A percentile compares a stretch with the other conserved stretches of the same genome.
phyloP scores from a whole-genome alignment of 768 basidiomycete genomes.

The Sporobolomyces pararoseus region DNA sequence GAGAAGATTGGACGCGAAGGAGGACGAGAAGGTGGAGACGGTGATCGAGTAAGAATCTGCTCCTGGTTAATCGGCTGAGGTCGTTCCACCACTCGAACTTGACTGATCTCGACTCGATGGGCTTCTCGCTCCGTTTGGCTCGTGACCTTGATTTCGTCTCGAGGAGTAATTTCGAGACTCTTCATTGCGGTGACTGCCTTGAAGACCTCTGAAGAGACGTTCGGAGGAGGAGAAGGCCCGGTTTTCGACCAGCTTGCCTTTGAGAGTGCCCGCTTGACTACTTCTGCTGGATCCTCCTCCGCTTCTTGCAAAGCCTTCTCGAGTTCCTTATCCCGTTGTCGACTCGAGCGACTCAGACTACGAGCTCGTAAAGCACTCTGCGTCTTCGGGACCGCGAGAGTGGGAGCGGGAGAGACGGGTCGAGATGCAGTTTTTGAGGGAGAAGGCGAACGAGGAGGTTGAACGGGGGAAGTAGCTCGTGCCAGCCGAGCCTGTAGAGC shows the following conservation, averaged over 20 bases:
- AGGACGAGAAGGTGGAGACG: not conserved
- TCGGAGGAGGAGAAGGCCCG: not conserved
- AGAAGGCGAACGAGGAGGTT: slow-evolving; percentile 13
- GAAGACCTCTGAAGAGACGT: slow-evolving; percentile 4
- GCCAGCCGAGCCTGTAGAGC: slow-evolving; percentile 16
- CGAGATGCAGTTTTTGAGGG: slow-evolving; percentile 9
- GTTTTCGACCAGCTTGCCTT: not conserved
- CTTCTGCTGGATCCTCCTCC: slow-evolving; percentile 18
- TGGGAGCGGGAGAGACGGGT: not conserved
- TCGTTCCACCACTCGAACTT: not conserved
- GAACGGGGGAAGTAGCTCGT: not conserved
- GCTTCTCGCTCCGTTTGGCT: not conserved
- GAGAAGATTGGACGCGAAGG: not conserved
- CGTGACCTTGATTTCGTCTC: not conserved
- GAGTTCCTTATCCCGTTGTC: not conserved
- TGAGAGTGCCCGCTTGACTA: not conserved
- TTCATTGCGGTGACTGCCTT: slow-evolving; percentile 12
- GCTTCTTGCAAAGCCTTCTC: not conserved
- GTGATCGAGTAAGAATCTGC: not conserved
- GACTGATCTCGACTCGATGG: no score
- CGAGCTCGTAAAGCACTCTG: slow-evolving; percentile 15
- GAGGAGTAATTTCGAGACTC: not conserved
- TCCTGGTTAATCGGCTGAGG: not conserved
- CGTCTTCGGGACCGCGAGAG: not conserved
- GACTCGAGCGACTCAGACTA: slow-evolving; percentile 17